Percentiles rank a stretch among this genome's conserved stretches.
Conservation (phyloP, 75 land plant genomes). For the Larix kaempferi region DNA sequence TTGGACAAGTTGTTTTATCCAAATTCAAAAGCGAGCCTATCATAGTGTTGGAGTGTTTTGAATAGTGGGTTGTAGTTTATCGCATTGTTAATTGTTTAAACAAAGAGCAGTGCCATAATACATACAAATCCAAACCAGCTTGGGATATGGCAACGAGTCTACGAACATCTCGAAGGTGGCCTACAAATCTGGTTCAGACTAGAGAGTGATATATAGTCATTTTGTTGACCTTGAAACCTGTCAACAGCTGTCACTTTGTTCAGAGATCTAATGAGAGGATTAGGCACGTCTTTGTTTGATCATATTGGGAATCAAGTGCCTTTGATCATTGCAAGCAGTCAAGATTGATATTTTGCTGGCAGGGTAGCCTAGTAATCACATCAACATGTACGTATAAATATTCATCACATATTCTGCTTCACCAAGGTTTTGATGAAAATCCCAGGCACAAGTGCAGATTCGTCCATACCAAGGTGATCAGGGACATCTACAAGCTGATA, state of each 20-base stretch:
- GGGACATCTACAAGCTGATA: slow-evolving; percentile 95
- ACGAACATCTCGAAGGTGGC: slow-evolving; percentile 94
- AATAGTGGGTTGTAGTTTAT: slow-evolving; percentile 91
- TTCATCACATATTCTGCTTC: slow-evolving; percentile 97
- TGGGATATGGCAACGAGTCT: slow-evolving; percentile 98
- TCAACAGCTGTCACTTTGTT: slow-evolving; percentile 93
- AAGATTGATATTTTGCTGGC: slow-evolving; percentile 91
- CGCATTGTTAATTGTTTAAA: slow-evolving; percentile 98
- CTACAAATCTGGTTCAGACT: slow-evolving; percentile 91
- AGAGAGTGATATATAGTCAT: slow-evolving; percentile 89
- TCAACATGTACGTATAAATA: slow-evolving; percentile 91
- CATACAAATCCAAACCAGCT: slow-evolving; percentile 89
- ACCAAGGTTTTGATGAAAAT: slow-evolving; percentile 92
- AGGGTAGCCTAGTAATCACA: slow-evolving; percentile 91
- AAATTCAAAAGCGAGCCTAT: slow-evolving; percentile 48
- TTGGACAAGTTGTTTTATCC: too few relatives aligned
- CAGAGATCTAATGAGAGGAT: slow-evolving; percentile 74
- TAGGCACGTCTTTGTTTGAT: slow-evolving; percentile 65
- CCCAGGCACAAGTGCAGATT: slow-evolving; percentile 85
- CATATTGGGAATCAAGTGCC: slow-evolving; percentile 94
- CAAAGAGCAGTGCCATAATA: slow-evolving; percentile 80
- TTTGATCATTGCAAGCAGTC: slow-evolving; percentile 96
- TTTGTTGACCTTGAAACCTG: slow-evolving; percentile 97
- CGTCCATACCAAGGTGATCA: slow-evolving; percentile 86
- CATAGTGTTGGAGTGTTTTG: slow-evolving; percentile 78